These are phyloP conservation scores for Nannizziopsis barbatae DNA, from an alignment of 2,329 filamentous ascomycete species.

Conservation along the genomic window DNA sequence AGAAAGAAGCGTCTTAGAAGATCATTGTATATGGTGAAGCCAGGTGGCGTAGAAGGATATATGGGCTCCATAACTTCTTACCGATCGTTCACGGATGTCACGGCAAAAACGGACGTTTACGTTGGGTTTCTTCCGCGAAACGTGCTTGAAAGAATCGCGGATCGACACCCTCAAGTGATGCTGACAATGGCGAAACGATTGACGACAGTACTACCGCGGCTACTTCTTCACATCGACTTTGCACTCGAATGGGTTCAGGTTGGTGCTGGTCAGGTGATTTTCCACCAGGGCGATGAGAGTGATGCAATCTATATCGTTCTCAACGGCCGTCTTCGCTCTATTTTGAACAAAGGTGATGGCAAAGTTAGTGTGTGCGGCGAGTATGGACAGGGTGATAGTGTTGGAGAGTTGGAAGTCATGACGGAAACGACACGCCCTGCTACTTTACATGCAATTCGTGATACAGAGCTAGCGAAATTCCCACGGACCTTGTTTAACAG, in stretches of 20 bases:
- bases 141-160: slow-evolving; percentile 81
- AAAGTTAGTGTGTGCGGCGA: slow-evolving; percentile 80
- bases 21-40: slow-evolving; percentile 83
- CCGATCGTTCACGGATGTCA: slow-evolving; percentile 89
- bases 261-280: slow-evolving; percentile 86
- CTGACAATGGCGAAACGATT: slow-evolving; percentile 93
- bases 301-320: slow-evolving; percentile 97
- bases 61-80: slow-evolving; percentile 91
- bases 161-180: slow-evolving; percentile 81
- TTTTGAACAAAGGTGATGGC: slow-evolving; percentile 70
- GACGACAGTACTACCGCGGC: slow-evolving; percentile 73
- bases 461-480: slow-evolving; percentile 92
- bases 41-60: slow-evolving; percentile 86
- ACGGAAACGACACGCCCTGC: slow-evolving; percentile 86
- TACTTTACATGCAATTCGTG: slow-evolving; percentile 87
- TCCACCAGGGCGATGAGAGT: slow-evolving; percentile 86
- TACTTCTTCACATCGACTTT: slow-evolving; percentile 96
- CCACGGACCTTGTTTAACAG: slow-evolving; percentile 96
- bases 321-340: slow-evolving; percentile 77
- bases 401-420: slow-evolving; percentile 91
- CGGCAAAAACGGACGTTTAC: slow-evolving; percentile 96
- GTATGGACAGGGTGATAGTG: slow-evolving; percentile 93
- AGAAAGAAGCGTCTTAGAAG: slow-evolving; percentile 44
- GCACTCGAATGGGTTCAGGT: slow-evolving; percentile 97
- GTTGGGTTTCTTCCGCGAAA: slow-evolving; percentile 84